Evolutionary conservation across 495 filamentous ascomycete genomes (phyloP), one percentile per base, ranked within the genome.

Genomic region (Achaetomiella virescens): DNA sequence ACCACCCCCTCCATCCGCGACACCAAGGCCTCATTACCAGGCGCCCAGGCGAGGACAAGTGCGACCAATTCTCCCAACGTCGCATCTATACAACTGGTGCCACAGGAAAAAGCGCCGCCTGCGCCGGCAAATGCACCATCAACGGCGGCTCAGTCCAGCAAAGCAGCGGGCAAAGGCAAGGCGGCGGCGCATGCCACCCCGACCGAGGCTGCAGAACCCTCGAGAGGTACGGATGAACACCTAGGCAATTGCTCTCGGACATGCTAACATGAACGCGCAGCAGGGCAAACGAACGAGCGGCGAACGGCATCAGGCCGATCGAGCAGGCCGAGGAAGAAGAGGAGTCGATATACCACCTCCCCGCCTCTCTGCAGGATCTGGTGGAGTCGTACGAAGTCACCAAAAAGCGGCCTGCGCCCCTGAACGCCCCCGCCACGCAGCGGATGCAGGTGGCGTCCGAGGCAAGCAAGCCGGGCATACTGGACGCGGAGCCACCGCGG

Each of bases 311-410:
- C 57, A 75, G 80, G 54, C 66, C 75, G 11, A 68, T 67, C 38
- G 63, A 66, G 43, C 71, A 66, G 29, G 73, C 78, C 36, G 72
- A 72, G 33, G 77, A 81, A 51, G 78, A 84, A 55, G 83, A 87
- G 31, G 90, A 97, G 69, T 92, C 92, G 11, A 86, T 97, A 50
- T 98, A 89, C 70, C 91, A 97, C 64, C 81, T 98, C n/a, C 93
- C 93, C 2, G 82, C 91, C 12, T 86, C 88, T 14, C 76, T 98
- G 25, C 87, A 91, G 65, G 93, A 97, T 65, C 75, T 98, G 54
- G 79, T 96, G 33, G 86, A 95, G 44, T 89, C 91, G 2, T 96
- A 90, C 64, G 92, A 97, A 65, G 77, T 83, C 17, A 92, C 88
- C 31, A 91, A 88, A 70, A 82, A 79, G 61, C 79, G 85, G 18